These are phyloP conservation scores for Crithidia bombi DNA, from an alignment of 208 protist genomes.

Conservation along the genomic window DNA sequence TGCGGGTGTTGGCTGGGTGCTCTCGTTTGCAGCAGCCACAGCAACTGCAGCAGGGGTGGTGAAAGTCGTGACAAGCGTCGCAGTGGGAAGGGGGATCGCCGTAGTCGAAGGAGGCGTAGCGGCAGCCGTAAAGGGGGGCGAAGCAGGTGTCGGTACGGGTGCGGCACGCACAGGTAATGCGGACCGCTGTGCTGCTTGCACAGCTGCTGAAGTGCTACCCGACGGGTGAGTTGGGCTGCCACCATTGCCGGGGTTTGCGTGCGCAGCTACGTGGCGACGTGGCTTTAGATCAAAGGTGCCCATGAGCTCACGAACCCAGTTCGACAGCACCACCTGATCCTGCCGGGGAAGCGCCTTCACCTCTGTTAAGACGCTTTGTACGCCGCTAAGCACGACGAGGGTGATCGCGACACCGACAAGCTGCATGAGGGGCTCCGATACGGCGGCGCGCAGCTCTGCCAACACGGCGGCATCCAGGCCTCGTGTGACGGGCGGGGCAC, in stretches of 20 bases:
- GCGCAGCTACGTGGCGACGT: constrained; percentile 11
- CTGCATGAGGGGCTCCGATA: constrained; percentile 15
- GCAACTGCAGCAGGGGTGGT: not conserved
- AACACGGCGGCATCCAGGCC: constrained; percentile 26
- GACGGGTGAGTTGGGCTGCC: too few relatives aligned
- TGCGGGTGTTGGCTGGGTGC: not conserved
- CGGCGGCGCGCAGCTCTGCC: constrained; percentile 11
- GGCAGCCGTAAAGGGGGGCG: not conserved
- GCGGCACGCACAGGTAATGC: not conserved
- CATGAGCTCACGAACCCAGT: constrained; percentile 56
- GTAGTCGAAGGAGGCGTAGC: not conserved
- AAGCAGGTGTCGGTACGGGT: not conserved
- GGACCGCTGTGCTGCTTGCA: not conserved
- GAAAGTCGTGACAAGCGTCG: not conserved
- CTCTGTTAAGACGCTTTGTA: constrained; percentile 31
- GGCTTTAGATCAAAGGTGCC: constrained; percentile 46
- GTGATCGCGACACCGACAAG: constrained; percentile 53
- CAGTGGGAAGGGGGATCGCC: not conserved
- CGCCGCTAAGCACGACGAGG: constrained; percentile 65
- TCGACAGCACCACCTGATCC: constrained; percentile 63
- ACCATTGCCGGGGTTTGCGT: not conserved
- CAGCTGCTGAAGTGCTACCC: too few relatives aligned
- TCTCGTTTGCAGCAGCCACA: not conserved
- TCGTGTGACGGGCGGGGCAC: constrained; percentile 32
- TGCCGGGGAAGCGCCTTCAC: constrained; percentile 52